Evolutionary conservation across 306 rosid genomes (phyloP).

Genomic region (Lathyrus tuberosus): DNA sequence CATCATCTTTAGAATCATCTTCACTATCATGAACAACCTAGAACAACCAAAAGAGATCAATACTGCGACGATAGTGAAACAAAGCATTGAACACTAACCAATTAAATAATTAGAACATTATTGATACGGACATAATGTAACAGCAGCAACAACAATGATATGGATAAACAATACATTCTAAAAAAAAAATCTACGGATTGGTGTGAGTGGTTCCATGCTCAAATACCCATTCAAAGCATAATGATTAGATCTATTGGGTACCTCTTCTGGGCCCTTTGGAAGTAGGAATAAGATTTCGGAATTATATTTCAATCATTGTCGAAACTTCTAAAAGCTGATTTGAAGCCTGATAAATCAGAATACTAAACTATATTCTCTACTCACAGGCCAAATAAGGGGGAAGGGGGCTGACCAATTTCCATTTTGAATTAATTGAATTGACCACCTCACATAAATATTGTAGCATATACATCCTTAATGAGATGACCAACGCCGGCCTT

Average conservation of each 20-base stretch:
- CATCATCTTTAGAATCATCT: constrained; percentile 64
- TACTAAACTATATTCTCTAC: constrained; percentile 8
- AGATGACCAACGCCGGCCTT: background rate
- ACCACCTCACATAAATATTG: background rate
- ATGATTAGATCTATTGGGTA: constrained; percentile 3
- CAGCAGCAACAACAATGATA: constrained; percentile 1
- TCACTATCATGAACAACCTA: constrained; percentile 68
- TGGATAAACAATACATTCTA: background rate
- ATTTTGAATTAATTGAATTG: background rate
- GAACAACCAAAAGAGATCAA: constrained; percentile 42
- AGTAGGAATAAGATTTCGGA: background rate
- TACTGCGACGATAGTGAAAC: constrained; percentile 32
- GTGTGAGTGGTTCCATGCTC: constrained; percentile 4
- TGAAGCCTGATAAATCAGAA: background rate
- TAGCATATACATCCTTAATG: background rate
- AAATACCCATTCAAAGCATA: constrained; percentile 24
- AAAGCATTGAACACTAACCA: constrained; percentile 28
- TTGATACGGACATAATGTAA: background rate
- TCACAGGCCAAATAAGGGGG: constrained; percentile 2
- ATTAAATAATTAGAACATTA: constrained; percentile 17
- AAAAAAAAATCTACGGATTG: background rate
- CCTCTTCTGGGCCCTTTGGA: background rate
- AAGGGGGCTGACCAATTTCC: background rate
- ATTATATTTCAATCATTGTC: constrained; percentile 4
- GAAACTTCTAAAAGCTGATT: constrained; percentile 4